Conservation (phyloP, 192 early-diverging fungal genomes). For the Coemansia sp. region DNA sequence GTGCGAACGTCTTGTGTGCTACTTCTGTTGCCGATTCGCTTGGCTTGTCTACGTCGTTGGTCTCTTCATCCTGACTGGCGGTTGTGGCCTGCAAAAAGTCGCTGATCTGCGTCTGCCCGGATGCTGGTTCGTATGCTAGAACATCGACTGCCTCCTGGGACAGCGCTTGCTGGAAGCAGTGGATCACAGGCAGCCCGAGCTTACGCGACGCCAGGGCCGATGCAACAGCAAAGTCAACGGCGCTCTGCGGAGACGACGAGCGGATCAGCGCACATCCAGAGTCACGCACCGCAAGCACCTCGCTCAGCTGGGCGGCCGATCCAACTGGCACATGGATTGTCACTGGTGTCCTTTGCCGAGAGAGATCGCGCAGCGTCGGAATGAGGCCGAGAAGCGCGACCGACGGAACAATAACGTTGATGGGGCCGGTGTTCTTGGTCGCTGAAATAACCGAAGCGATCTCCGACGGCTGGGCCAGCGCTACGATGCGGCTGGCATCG, state of each 20-base stretch:
- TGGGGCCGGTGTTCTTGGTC: background rate
- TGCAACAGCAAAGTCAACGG: slow-evolving; percentile 78
- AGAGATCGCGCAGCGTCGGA: slow-evolving; percentile 35
- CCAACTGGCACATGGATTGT: slow-evolving; percentile 36
- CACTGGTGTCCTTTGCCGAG: slow-evolving; percentile 20
- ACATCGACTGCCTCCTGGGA: slow-evolving; percentile 23
- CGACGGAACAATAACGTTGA: slow-evolving; percentile 22
- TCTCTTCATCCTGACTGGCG: background rate
- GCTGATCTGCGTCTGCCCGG: slow-evolving; percentile 50
- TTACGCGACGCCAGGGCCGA: slow-evolving; percentile 72
- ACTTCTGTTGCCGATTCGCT: background rate
- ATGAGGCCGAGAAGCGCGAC: slow-evolving; percentile 33
- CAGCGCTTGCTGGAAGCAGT: slow-evolving; percentile 57
- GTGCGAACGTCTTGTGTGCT: slow-evolving; percentile 9
- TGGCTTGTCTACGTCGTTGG: background rate
- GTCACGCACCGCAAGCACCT: slow-evolving; percentile 73
- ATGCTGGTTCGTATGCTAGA: slow-evolving; percentile 25
- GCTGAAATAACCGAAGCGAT: slow-evolving; percentile 13
- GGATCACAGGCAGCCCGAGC: slow-evolving; percentile 62
- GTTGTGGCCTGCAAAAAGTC: slow-evolving; percentile 27
- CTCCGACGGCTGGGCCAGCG: slow-evolving; percentile 23
- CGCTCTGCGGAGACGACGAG: slow-evolving; percentile 75
- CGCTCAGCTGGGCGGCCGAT: slow-evolving; percentile 46
- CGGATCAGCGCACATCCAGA: slow-evolving; percentile 77
- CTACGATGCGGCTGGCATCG: slow-evolving; percentile 5